phyloP scores from a whole-genome alignment of 768 basidiomycete genomes.

The Mycena vulgaris region DNA sequence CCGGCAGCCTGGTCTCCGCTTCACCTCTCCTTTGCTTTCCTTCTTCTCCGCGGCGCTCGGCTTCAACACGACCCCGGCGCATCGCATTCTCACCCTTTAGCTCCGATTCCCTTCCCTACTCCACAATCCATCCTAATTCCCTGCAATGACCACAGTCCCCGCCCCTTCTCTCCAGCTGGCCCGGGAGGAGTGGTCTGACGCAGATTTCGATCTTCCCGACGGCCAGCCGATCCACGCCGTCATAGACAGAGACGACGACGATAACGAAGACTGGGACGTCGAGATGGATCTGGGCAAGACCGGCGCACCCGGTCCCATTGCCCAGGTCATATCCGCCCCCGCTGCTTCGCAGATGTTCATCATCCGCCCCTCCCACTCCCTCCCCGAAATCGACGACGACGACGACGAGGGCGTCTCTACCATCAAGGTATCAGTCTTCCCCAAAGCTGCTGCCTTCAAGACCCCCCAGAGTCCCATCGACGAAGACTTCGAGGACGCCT shows the following conservation, averaged over 20 bases:
- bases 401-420: conserved; percentile 81
- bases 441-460: conserved; percentile 52
- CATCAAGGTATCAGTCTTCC: conserved; percentile 78
- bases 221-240: conserved; percentile 76
- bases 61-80: conserved; percentile 20
- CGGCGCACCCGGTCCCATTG: conserved; percentile 61
- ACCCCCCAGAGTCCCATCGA: conserved; percentile 63
- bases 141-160: conserved; percentile 70
- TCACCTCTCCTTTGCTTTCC: conserved; percentile 36
- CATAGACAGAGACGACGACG: conserved; percentile 75
- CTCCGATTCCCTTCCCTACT: conserved; percentile 25
- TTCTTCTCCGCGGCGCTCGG: conserved; percentile 29
- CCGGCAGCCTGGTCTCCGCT: neutral
- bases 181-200: conserved; percentile 89
- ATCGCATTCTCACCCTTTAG: conserved; percentile 39
- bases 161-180: conserved; percentile 67
- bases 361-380: conserved; percentile 75
- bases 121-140: conserved; percentile 38
- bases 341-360: conserved; percentile 64
- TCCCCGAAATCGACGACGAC: conserved; percentile 58
- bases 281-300: conserved; percentile 80
- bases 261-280: conserved; percentile 85
- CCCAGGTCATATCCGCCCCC: conserved; percentile 51
- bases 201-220: conserved; percentile 89
- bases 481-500: conserved; percentile 89